A percentile compares a stretch with the other conserved stretches of the same genome.
These are phyloP conservation scores for Populus tomentosa DNA, from an alignment of 441 rosid species.

Conservation along the genomic window DNA sequence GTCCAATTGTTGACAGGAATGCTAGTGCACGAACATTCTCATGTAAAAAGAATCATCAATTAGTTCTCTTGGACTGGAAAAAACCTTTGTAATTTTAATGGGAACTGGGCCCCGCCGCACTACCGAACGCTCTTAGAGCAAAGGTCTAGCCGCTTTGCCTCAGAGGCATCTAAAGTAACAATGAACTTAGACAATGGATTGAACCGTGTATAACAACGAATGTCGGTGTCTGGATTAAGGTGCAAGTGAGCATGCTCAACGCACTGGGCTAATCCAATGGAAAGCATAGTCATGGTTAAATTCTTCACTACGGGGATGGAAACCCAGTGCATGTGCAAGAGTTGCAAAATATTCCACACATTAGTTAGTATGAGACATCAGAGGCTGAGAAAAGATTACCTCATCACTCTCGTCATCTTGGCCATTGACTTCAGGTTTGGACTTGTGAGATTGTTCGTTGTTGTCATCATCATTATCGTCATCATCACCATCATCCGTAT, in stretches of 20 bases:
- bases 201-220: background rate
- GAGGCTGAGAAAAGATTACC: slow-evolving; percentile 23
- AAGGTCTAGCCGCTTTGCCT: background rate
- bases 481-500: slow-evolving; percentile 10
- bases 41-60: background rate
- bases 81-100: background rate
- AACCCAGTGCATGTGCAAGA: background rate
- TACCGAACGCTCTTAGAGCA: background rate
- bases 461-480: slow-evolving; percentile 21
- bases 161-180: background rate
- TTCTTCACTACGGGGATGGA: background rate
- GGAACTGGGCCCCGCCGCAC: background rate
- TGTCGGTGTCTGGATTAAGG: background rate
- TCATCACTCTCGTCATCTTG: slow-evolving; percentile 43
- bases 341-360: background rate
- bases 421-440: slow-evolving; percentile 47
- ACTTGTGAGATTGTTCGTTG: slow-evolving; percentile 62
- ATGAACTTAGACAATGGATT: background rate
- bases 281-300: too few relatives aligned
- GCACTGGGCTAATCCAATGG: background rate
- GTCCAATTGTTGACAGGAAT: background rate
- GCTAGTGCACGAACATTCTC: background rate
- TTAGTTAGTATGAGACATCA: background rate
- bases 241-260: background rate
- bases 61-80: background rate